phyloP scores from a whole-genome alignment of 495 filamentous ascomycete genomes.

The Antarctomyces pellizariae region DNA sequence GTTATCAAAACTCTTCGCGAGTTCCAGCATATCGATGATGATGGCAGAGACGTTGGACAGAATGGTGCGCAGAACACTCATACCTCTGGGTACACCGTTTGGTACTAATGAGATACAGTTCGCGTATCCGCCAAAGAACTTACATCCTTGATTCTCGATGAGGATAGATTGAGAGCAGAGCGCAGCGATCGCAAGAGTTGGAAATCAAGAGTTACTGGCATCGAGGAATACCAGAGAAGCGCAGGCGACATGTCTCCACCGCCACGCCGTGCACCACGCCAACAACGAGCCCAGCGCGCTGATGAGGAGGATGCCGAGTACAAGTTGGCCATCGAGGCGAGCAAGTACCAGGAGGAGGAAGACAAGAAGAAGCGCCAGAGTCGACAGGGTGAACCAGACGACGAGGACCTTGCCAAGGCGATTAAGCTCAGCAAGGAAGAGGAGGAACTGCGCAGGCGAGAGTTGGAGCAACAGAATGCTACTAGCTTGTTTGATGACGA shows the following conservation, averaged over 20 bases:
- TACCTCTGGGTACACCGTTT: conserved; percentile 1
- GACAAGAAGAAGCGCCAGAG: conserved; percentile 63
- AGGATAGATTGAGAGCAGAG: conserved; percentile 80
- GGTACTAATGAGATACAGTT: conserved; percentile 29
- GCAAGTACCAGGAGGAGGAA: conserved; percentile 87
- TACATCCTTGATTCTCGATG: conserved; percentile 80
- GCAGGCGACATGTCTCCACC: conserved; percentile 15
- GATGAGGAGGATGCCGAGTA: conserved; percentile 92
- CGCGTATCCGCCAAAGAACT: conserved; percentile 92
- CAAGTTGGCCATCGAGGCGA: conserved; percentile 80
- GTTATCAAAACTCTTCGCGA: conserved; percentile 97
- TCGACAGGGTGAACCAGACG: conserved; percentile 28
- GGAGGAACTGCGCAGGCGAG: conserved; percentile 64
- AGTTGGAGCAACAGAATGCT: conserved; percentile 78
- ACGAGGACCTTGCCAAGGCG: conserved; percentile 71
- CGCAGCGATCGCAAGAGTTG: conserved; percentile 79
- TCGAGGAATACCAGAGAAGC: conserved; percentile 51
- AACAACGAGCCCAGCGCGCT: conserved; percentile 20
- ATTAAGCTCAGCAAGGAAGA: conserved; percentile 88
- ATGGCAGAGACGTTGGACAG: conserved; percentile 80
- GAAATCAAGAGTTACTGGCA: conserved; percentile 87
- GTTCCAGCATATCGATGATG: conserved; percentile 89
- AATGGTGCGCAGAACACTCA: conserved; percentile 38
- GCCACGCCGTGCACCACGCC: conserved; percentile 19
- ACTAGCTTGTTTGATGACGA: conserved; percentile 72